Conservation (phyloP, 164 flowering plant genomes). For the Annona cherimola region DNA sequence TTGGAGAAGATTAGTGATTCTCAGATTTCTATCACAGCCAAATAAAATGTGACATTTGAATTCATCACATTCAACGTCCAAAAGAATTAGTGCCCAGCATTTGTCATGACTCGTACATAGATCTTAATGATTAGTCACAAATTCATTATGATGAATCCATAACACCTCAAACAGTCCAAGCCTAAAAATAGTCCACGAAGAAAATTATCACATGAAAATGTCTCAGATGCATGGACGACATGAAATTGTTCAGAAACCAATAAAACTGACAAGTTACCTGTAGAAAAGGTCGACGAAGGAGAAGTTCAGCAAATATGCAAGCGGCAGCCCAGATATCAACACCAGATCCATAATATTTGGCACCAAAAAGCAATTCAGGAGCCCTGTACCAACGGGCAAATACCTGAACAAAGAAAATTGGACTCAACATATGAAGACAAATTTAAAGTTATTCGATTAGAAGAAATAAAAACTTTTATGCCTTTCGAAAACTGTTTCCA, state of each 20-base stretch:
- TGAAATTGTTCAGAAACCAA: neutral
- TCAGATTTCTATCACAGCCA: neutral
- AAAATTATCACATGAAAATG: neutral
- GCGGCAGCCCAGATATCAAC: constrained; percentile 99
- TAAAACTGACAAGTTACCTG: constrained; percentile 42
- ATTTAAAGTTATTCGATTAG: neutral
- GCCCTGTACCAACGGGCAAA: constrained; percentile 99
- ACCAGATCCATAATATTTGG: constrained; percentile 92
- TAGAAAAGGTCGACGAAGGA: constrained; percentile 86
- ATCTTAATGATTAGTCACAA: neutral
- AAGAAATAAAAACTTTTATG: neutral
- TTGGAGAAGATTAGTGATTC: neutral
- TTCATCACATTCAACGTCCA: no score
- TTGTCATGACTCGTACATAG: no score
- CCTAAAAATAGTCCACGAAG: neutral
- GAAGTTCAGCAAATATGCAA: constrained; percentile 96
- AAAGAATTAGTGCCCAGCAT: no score
- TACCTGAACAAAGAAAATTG: constrained; percentile 41
- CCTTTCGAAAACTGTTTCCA: no score
- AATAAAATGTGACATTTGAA: neutral
- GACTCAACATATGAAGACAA: neutral
- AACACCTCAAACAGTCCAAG: neutral
- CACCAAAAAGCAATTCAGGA: constrained; percentile 94
- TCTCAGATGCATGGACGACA: neutral
- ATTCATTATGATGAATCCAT: neutral